Conservation (phyloP, 768 basidiomycete species). For the Rhodotorula babjevae region DNA sequence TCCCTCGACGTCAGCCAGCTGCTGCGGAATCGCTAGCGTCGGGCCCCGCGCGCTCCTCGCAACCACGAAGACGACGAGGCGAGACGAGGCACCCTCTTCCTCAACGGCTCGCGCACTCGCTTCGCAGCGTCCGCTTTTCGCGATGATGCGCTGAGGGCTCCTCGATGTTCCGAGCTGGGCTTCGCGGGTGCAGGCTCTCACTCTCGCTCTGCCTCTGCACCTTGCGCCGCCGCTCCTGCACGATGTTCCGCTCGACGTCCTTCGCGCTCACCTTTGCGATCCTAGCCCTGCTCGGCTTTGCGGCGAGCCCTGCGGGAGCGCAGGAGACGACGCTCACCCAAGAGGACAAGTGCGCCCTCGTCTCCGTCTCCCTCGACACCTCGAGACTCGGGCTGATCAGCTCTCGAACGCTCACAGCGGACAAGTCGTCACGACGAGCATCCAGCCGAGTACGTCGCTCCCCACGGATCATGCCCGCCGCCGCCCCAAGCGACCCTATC, state of each 20-base stretch:
- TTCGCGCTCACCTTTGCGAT: not conserved
- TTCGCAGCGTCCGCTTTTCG: too few species aligned
- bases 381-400: not conserved
- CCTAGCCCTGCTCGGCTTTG: not conserved
- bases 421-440: not conserved
- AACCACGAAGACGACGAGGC: too few species aligned
- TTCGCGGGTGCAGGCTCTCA: too few species aligned
- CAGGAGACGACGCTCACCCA: slow-evolving; percentile 3
- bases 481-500: too few species aligned
- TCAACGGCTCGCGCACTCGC: too few species aligned
- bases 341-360: slow-evolving; percentile 1
- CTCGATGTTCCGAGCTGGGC: not conserved
- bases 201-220: not conserved
- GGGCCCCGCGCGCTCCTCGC: too few species aligned
- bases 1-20: too few species aligned
- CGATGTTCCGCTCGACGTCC: not conserved
- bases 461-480: too few species aligned
- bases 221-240: too few species aligned
- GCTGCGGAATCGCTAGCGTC: too few species aligned
- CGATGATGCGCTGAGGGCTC: too few species aligned
- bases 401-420: not conserved
- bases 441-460: not conserved
- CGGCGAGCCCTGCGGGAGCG: not conserved
- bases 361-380: not conserved
- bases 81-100: too few species aligned